These are phyloP conservation scores for Amoebophrya sp. DNA, from an alignment of 169 alveolate genomes.

Conservation along the genomic window DNA sequence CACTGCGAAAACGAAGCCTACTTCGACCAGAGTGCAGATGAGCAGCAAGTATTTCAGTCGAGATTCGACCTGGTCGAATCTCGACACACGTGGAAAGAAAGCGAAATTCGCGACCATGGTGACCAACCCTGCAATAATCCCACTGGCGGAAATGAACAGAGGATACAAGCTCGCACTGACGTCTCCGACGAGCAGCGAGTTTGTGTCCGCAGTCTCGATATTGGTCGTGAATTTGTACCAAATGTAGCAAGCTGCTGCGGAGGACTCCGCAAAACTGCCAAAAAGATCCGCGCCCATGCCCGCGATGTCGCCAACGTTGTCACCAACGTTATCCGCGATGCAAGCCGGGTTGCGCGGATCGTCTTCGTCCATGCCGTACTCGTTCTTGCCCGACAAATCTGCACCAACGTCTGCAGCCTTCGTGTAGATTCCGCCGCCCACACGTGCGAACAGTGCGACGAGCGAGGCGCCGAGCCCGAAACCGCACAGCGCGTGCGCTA, in stretches of 20 bases:
- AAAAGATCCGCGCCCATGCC: constrained; percentile 92
- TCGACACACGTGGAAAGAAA: constrained; percentile 28
- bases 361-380: constrained; percentile 73
- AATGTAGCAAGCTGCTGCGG: constrained; percentile 68
- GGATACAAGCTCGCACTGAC: constrained; percentile 54
- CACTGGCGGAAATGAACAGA: constrained; percentile 65
- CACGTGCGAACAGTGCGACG: constrained; percentile 82
- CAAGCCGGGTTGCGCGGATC: constrained; percentile 84
- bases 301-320: constrained; percentile 86
- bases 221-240: constrained; percentile 34
- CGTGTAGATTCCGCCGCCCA: constrained; percentile 89
- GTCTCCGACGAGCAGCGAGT: background rate
- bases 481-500: constrained; percentile 65
- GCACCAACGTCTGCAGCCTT: constrained; percentile 89
- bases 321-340: constrained; percentile 89
- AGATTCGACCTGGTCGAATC: constrained; percentile 63
- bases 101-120: constrained; percentile 46
- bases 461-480: constrained; percentile 78
- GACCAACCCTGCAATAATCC: constrained; percentile 62
- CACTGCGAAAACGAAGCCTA: constrained; percentile 56
- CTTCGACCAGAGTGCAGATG: constrained; percentile 67
- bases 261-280: constrained; percentile 83
- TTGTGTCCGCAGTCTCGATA: background rate
- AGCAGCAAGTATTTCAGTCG: constrained; percentile 68
- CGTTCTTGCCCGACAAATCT: constrained; percentile 60